Base-by-base conservation (phyloP, 2,329 filamentous ascomycete species). In the Scorias spongiosa region DNA sequence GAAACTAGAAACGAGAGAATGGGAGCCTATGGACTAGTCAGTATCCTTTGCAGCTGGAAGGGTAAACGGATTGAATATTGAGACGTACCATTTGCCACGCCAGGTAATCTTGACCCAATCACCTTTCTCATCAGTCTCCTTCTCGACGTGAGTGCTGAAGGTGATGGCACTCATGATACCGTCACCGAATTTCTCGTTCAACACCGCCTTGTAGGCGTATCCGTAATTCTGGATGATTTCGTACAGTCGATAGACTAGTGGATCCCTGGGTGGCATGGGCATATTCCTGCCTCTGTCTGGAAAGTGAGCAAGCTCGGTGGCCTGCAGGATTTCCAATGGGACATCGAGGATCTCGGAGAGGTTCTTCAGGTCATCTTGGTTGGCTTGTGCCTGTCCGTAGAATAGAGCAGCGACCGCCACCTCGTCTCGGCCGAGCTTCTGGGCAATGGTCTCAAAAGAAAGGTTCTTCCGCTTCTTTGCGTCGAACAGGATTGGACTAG, bases 181-280 rank as follows among this genome's bases (percentile, higher is more conserved):
- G 47, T 72, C 69, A 7, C 69, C 69, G 54, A 72, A 72, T 71
- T 95, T 95, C 74, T 96, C 89, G 54, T 96, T 95, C 63, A 95
- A 62, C 4, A 96, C 76, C 1, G 87, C 88, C 72, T 95, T 95
- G 67, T 93, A 95, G 1, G 88, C 84, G 62, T 94, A 93, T 1
- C 89, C 89, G 58, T 95, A 95, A 63, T 94, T 96, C 68, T 95
- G 88, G 49, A 96, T 81, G 59, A 95, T 83, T 71, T 96, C 89
- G 62, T 86, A 95, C 47, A 95, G 63, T 2, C 89, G 72, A 63
- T 96, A 96, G 58, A 95, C 88, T 53, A 93, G 65, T 4, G 86
- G 86, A 60, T 93, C 86, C 46, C 76, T 79, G 0, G 84, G 84
- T 1, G 84, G 85, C 84, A 91, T 88, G 45, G 86, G 81, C 1